phyloP scores from a whole-genome alignment of 1,284 basidiomycete genomes.

The Cerrena zonata region DNA sequence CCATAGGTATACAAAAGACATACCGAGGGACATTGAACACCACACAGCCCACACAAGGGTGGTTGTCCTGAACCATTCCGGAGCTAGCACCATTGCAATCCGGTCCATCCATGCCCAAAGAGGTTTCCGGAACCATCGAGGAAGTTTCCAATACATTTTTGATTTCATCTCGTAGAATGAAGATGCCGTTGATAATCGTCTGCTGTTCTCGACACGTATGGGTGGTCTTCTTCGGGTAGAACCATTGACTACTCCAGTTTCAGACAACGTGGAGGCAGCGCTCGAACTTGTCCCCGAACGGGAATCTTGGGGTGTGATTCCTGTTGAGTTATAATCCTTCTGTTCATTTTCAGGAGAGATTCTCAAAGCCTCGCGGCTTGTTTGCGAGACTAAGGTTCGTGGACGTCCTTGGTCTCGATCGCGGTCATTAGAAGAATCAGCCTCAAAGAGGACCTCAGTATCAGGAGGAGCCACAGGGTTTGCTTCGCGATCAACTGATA shows the following conservation, averaged over 20 bases:
- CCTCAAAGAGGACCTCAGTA: background rate
- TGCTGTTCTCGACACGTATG: conserved; percentile 3
- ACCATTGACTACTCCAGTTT: background rate
- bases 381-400: conserved; percentile 9
- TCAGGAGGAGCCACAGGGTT: background rate
- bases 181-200: conserved; percentile 22
- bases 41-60: conserved; percentile 81
- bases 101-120: conserved; percentile 66
- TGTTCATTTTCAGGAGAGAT: conserved; percentile 18
- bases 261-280: background rate
- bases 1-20: conserved; percentile 22
- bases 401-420: conserved; percentile 1
- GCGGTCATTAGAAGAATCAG: conserved; percentile 3
- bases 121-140: conserved; percentile 44
- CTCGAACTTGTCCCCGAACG: background rate
- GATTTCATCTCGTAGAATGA: conserved; percentile 40
- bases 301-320: conserved; percentile 16
- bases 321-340: conserved; percentile 37
- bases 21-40: conserved; percentile 77
- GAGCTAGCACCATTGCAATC: conserved; percentile 70
- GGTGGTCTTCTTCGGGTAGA: background rate
- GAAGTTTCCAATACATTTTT: conserved; percentile 34
- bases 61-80: conserved; percentile 81
- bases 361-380: conserved; percentile 17
- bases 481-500: conserved; percentile 2